Evolutionary conservation across 1,284 basidiomycete genomes (phyloP).

Genomic region (Vanrija pseudolonga): DNA sequence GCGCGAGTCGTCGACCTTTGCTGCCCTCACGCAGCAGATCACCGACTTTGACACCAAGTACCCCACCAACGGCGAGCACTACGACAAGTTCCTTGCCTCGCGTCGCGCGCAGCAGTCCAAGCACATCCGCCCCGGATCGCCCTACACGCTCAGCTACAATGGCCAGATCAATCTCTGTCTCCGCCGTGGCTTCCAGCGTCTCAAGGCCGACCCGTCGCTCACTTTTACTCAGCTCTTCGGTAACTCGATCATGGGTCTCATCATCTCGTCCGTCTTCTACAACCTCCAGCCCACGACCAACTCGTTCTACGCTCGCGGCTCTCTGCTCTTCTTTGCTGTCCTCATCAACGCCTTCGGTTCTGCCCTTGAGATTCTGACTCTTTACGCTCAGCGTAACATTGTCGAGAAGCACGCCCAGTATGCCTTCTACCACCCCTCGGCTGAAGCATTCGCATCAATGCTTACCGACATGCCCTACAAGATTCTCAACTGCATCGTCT

Average conservation of each 20-base stretch:
- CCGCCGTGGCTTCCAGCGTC: conserved; percentile 47
- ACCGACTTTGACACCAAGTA: conserved; percentile 43
- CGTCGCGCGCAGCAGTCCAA: conserved; percentile 51
- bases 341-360: conserved; percentile 44
- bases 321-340: conserved; percentile 51
- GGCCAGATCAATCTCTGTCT: conserved; percentile 50
- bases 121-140: conserved; percentile 41
- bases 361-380: conserved; percentile 47
- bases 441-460: conserved; percentile 52
- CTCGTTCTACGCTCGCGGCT: conserved; percentile 42
- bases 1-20: conserved; percentile 44
- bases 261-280: conserved; percentile 50
- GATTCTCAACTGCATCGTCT: conserved; percentile 43
- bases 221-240: conserved; percentile 49
- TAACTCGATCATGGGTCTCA: conserved; percentile 49
- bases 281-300: conserved; percentile 40
- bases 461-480: conserved; percentile 54
- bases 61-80: conserved; percentile 45
- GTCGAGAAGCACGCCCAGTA: conserved; percentile 51
- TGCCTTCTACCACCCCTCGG: conserved; percentile 51
- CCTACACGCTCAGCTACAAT: conserved; percentile 50
- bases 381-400: conserved; percentile 52
- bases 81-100: conserved; percentile 48
- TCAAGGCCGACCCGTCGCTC: conserved; percentile 48
- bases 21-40: conserved; percentile 45